Evolutionary conservation across 2,329 filamentous ascomycete species (phyloP), one percentile per base, ranked within the genome.

Genomic region (Diplodia seriata): DNA sequence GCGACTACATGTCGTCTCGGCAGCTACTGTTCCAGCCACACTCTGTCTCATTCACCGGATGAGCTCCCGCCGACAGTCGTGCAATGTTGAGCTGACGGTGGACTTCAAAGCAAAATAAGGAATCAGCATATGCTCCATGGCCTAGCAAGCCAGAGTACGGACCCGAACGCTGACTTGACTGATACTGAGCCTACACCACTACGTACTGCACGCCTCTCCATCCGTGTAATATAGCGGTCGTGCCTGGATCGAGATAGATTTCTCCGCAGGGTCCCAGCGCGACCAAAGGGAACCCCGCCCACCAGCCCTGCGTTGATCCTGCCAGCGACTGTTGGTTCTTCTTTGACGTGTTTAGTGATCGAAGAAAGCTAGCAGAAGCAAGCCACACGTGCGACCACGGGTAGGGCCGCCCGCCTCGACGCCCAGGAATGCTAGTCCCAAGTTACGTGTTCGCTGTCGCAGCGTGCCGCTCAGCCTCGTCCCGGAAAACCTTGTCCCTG

Each of bases 401-500:
- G 43, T 38, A 20, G 43, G 29, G 38, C 59, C 31, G 59, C 59
- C 43, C 31, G 59, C 29, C n/a, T 51, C 47, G n/a, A 63, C 5
- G 20, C 26, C 31, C 40, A 61, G 57, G 57, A 23, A 49, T n/a
- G 31, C 26, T 31, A 26, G n/a, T 12, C 18, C n/a, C 59, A 63
- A 50, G 26, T 63, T 31, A 51, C 43, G 29, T 63, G 59, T 49
- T 12, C 59, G 59, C 26, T 38, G 59, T 63, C 50, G 51, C 59
- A 63, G 59, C 29, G 26, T 63, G 43, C n/a, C 15, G 59, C 59
- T 63, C 50, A 43, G 59, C 59, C 29, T 38, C 47, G 59, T 63
- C 31, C 38, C 47, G 50, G 59, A 36, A 50, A 51, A 51, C 59
- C 59, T 63, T 51, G 59, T 29, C 59, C 49, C 43, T 50, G 57